Conservation (phyloP, 768 basidiomycete species). For the Macrolepiota albuminosa region DNA sequence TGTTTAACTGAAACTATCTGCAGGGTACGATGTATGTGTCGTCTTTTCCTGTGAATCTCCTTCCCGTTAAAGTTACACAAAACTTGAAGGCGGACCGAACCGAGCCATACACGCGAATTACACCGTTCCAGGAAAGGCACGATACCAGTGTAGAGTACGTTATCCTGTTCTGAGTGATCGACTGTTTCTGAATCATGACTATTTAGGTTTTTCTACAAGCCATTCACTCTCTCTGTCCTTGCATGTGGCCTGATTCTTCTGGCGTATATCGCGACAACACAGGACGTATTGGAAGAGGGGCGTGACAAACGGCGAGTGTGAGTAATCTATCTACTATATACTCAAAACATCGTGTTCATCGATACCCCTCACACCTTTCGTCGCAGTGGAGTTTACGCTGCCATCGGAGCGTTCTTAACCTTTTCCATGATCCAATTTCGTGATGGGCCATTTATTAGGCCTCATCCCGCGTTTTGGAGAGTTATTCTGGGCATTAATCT, state of each 20-base stretch:
- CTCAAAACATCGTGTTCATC: slow-evolving; percentile 1
- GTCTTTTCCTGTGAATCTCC: slow-evolving; percentile 13
- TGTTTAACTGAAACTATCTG: slow-evolving; percentile 14
- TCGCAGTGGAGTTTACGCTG: slow-evolving; percentile 70
- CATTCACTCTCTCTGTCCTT: slow-evolving; percentile 73
- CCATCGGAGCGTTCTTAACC: slow-evolving; percentile 65
- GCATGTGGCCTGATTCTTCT: slow-evolving; percentile 60
- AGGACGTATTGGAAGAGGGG: slow-evolving; percentile 83
- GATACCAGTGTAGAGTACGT: slow-evolving; percentile 82
- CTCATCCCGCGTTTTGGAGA: slow-evolving; percentile 86
- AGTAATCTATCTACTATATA: slow-evolving; percentile 23
- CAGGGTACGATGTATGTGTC: slow-evolving; percentile 81
- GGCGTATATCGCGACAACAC: slow-evolving; percentile 78
- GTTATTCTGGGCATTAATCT: slow-evolving; percentile 75
- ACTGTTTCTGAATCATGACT: slow-evolving; percentile 12
- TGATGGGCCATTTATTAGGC: slow-evolving; percentile 85
- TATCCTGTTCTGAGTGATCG: neutral
- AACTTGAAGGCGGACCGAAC: slow-evolving; percentile 68
- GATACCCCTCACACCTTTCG: slow-evolving; percentile 3
- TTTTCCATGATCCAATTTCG: slow-evolving; percentile 89
- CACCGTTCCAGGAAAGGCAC: slow-evolving; percentile 77
- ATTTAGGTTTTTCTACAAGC: slow-evolving; percentile 82
- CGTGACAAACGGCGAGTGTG: slow-evolving; percentile 78
- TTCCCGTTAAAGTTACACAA: slow-evolving; percentile 16
- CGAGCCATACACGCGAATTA: slow-evolving; percentile 78